phyloP scores from a whole-genome alignment of 1,139 yeast genomes.

The Taphrina deformans region DNA sequence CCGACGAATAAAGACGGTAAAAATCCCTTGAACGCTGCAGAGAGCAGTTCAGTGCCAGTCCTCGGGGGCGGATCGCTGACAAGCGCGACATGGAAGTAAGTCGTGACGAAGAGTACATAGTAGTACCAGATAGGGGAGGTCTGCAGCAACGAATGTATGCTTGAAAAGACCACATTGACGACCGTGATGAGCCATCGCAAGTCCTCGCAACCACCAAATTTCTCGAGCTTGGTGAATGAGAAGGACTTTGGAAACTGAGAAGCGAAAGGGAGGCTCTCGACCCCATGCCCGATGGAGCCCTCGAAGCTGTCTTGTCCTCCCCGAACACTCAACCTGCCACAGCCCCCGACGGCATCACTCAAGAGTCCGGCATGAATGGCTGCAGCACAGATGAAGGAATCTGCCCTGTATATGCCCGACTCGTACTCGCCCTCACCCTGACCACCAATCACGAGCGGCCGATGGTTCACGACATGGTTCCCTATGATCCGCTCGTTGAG shows the following conservation, averaged over 20 bases:
- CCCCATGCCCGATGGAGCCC: constrained; percentile 50
- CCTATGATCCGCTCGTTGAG: constrained; percentile 81
- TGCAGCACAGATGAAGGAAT: constrained; percentile 85
- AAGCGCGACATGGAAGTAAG: constrained; percentile 80
- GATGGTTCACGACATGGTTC: constrained; percentile 61
- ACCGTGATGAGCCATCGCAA: constrained; percentile 60
- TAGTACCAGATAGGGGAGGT: constrained; percentile 58
- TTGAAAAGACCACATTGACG: constrained; percentile 56
- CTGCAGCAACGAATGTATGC: constrained; percentile 58
- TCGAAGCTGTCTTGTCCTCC: constrained; percentile 58
- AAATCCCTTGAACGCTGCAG: constrained; percentile 70
- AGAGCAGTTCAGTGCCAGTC: constrained; percentile 56
- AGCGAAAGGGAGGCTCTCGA: constrained; percentile 62
- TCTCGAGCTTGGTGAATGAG: constrained; percentile 50
- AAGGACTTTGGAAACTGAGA: constrained; percentile 76
- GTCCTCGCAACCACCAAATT: constrained; percentile 54
- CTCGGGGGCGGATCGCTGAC: constrained; percentile 78
- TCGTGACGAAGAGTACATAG: constrained; percentile 65
- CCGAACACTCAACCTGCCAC: constrained; percentile 62
- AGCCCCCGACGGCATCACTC: constrained; percentile 76
- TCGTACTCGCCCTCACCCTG: constrained; percentile 46
- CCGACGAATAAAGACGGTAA: constrained; percentile 73
- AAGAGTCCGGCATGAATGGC: constrained; percentile 83
- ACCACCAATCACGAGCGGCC: constrained; percentile 77
- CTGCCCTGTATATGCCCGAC: constrained; percentile 65